phyloP scores from a whole-genome alignment of 2,329 filamentous ascomycete genomes.

The Phaeoacremonium minimum region DNA sequence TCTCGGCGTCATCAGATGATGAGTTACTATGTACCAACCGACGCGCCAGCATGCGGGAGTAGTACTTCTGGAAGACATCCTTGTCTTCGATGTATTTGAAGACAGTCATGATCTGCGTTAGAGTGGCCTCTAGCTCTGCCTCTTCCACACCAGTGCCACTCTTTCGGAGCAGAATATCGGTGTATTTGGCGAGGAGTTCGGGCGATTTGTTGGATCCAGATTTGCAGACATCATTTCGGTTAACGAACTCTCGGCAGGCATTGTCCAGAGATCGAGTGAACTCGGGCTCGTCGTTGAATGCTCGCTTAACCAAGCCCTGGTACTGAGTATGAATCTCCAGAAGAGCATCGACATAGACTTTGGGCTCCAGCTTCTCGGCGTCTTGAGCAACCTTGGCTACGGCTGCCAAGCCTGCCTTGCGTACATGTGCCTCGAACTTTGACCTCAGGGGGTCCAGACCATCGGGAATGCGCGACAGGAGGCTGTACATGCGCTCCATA shows the following conservation, averaged over 20 bases:
- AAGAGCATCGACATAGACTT: conserved; percentile 92
- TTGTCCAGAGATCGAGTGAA: conserved; percentile 96
- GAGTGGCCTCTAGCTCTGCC: conserved; percentile 81
- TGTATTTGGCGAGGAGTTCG: conserved; percentile 91
- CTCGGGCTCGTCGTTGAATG: conserved; percentile 92
- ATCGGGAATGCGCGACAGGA: conserved; percentile 84
- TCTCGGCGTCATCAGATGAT: conserved; percentile 94
- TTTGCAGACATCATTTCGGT: conserved; percentile 94
- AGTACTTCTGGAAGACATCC: conserved; percentile 99
- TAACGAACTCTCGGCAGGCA: conserved; percentile 96
- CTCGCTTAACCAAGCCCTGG: conserved; percentile 82
- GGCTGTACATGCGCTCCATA: conserved; percentile 92
- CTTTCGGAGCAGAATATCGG: conserved; percentile 88
- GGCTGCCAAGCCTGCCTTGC: conserved; percentile 81
- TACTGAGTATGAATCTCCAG: conserved; percentile 94
- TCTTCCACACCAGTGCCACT: conserved; percentile 91
- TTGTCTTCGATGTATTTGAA: conserved; percentile 99
- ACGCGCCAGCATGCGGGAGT: conserved; percentile 92
- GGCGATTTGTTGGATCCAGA: conserved; percentile 90
- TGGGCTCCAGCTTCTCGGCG: conserved; percentile 87
- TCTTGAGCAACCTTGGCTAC: conserved; percentile 88
- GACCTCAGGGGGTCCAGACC: conserved; percentile 83
- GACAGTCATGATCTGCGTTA: conserved; percentile 95
- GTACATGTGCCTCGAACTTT: conserved; percentile 88
- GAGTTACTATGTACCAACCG: conserved; percentile 93